Conservation (phyloP, 2,329 filamentous ascomycete species). For the Beauveria sp. region DNA sequence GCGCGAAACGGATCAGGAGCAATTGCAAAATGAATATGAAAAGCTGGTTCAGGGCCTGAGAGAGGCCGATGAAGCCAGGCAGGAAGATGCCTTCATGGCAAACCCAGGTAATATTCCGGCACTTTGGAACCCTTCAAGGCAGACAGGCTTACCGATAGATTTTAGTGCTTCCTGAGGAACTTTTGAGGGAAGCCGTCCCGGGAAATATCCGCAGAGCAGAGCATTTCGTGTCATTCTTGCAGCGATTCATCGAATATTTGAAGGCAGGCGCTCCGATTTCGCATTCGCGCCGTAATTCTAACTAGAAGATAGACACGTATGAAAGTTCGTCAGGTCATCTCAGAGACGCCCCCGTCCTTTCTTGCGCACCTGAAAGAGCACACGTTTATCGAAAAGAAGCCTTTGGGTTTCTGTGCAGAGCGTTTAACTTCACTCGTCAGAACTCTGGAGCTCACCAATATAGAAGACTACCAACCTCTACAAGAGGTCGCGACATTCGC, state of each 20-base stretch:
- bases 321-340: conserved; percentile 97
- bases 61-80: conserved; percentile 78
- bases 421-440: conserved; percentile 88
- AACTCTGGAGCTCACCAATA: conserved; percentile 91
- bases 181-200: conserved; percentile 90
- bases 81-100: conserved; percentile 95
- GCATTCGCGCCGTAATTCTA: not conserved
- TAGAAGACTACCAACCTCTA: conserved; percentile 93
- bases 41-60: conserved; percentile 89
- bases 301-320: conserved; percentile 65
- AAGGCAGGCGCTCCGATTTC: conserved; percentile 40
- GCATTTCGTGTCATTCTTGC: conserved; percentile 90
- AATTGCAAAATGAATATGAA: conserved; percentile 89
- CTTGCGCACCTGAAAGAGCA: conserved; percentile 87
- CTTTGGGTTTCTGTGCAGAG: conserved; percentile 88
- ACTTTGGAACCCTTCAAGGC: not conserved
- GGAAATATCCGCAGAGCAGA: conserved; percentile 94
- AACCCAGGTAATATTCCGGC: conserved; percentile 55
- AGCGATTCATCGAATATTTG: conserved; percentile 94
- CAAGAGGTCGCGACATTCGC: conserved; percentile 98
- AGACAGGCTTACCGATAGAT: conserved; percentile 15
- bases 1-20: conserved; percentile 91
- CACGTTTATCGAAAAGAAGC: conserved; percentile 96
- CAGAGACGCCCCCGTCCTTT: conserved; percentile 92
- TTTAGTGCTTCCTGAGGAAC: conserved; percentile 75